Conservation (phyloP, 306 rosid species). For the Dalbergia oliveri region DNA sequence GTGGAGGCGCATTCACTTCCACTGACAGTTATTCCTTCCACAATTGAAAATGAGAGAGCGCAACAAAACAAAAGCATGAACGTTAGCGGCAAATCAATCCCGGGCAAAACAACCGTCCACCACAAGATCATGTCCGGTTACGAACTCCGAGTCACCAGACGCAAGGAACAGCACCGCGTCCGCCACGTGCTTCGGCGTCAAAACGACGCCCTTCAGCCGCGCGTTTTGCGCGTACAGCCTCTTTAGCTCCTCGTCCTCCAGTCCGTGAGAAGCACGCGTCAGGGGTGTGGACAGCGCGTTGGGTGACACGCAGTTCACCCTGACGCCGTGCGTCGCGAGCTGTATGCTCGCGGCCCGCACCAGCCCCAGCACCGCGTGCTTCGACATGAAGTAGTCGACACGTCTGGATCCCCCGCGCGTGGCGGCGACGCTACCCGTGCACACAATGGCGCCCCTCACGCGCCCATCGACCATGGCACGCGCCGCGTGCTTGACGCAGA, state of each 20-base stretch:
- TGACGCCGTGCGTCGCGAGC: slow-evolving; percentile 52
- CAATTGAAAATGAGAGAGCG: too few relatives aligned
- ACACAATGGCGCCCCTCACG: slow-evolving; percentile 66
- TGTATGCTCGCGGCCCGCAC: slow-evolving; percentile 57
- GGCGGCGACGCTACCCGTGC: slow-evolving; percentile 60
- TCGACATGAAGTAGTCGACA: slow-evolving; percentile 62
- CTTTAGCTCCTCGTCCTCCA: slow-evolving; percentile 34
- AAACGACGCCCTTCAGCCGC: slow-evolving; percentile 53
- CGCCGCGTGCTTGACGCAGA: slow-evolving; percentile 69
- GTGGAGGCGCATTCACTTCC: too few relatives aligned
- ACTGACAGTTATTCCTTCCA: too few relatives aligned
- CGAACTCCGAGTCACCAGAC: slow-evolving; percentile 54
- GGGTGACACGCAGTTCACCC: slow-evolving; percentile 74
- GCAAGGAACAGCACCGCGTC: slow-evolving; percentile 65
- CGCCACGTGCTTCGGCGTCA: slow-evolving; percentile 53
- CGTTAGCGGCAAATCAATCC: neutral
- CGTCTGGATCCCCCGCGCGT: accelerated
- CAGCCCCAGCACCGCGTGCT: slow-evolving; percentile 73
- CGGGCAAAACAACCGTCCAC: slow-evolving; percentile 52
- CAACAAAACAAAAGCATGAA: too few relatives aligned
- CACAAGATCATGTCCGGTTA: slow-evolving; percentile 57
- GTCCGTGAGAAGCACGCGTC: neutral
- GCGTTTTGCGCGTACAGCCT: slow-evolving; percentile 1
- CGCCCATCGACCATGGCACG: slow-evolving; percentile 56
- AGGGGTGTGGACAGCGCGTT: slow-evolving; percentile 50